These are phyloP conservation scores for Pulveroboletus sp. DNA, from an alignment of 768 basidiomycete genomes.

Conservation along the genomic window DNA sequence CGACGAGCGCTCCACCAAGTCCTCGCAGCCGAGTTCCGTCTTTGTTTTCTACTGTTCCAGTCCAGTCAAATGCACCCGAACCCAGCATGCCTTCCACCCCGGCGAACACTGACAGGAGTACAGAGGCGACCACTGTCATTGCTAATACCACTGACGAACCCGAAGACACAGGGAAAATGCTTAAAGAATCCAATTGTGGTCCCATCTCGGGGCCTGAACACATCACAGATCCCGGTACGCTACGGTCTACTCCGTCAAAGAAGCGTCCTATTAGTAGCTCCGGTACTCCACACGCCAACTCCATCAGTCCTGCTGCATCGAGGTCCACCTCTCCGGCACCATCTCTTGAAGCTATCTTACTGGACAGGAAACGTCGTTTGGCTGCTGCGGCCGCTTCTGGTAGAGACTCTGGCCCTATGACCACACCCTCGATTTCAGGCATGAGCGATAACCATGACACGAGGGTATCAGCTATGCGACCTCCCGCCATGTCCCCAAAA, in stretches of 20 bases:
- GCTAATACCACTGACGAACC: background rate
- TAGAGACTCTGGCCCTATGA: slow-evolving; percentile 10
- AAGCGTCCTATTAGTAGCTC: slow-evolving; percentile 17
- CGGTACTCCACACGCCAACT: slow-evolving; percentile 10
- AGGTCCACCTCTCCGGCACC: slow-evolving; percentile 48
- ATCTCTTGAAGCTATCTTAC: slow-evolving; percentile 62
- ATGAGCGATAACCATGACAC: slow-evolving; percentile 18
- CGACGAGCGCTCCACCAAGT: slow-evolving; percentile 58
- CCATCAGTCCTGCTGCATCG: slow-evolving; percentile 18
- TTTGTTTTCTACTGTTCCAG: slow-evolving; percentile 1
- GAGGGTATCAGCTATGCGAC: slow-evolving; percentile 10
- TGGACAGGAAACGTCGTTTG: slow-evolving; percentile 63
- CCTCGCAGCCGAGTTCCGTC: slow-evolving; percentile 30
- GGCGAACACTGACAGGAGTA: background rate
- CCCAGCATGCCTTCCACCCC: background rate
- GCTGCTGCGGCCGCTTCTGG: slow-evolving; percentile 21
- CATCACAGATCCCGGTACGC: background rate
- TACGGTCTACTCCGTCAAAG: slow-evolving; percentile 7
- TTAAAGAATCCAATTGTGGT: background rate
- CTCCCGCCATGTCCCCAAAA: slow-evolving; percentile 31
- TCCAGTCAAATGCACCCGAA: background rate
- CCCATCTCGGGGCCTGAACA: slow-evolving; percentile 1
- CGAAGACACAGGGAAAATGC: slow-evolving; percentile 1
- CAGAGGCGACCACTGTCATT: background rate
- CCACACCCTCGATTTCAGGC: slow-evolving; percentile 1